A percentile compares a stretch with the other conserved stretches of the same genome.
Conservation (phyloP, 352 stramenopile species). For the Phytophthora quininea region DNA sequence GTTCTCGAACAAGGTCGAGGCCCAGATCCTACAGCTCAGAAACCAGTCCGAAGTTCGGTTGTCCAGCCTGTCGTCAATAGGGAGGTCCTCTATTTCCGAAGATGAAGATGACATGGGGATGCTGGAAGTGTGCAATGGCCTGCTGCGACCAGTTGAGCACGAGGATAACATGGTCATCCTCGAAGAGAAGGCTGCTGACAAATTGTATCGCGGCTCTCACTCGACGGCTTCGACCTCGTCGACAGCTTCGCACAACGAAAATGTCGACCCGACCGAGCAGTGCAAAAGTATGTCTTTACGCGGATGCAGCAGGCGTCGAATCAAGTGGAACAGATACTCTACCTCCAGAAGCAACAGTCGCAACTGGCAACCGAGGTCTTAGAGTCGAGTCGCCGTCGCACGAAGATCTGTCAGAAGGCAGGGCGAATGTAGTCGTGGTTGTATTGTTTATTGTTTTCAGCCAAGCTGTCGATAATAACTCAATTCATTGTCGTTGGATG, state of each 20-base stretch:
- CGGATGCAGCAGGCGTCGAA: neutral
- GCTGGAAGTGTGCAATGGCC: neutral
- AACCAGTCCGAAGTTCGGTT: neutral
- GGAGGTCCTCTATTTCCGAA: neutral
- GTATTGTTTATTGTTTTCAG: neutral
- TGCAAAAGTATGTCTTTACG: neutral
- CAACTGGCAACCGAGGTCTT: neutral
- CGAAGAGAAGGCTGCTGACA: neutral
- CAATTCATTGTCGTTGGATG: no score
- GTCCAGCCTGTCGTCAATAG: neutral
- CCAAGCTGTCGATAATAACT: no score
- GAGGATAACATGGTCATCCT: neutral
- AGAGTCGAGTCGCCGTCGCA: neutral
- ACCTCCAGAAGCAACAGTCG: neutral
- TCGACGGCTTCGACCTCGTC: neutral
- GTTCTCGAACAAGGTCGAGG: neutral
- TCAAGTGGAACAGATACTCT: neutral
- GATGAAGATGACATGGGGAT: neutral
- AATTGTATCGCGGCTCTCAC: neutral
- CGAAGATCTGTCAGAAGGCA: neutral
- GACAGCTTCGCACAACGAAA: neutral
- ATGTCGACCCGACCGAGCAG: neutral
- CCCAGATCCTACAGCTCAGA: neutral
- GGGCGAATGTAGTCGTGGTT: neutral
- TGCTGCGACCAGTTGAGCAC: neutral